phyloP scores from a whole-genome alignment of 2,329 filamentous ascomycete genomes.

The Chalaropsis ovoidea region DNA sequence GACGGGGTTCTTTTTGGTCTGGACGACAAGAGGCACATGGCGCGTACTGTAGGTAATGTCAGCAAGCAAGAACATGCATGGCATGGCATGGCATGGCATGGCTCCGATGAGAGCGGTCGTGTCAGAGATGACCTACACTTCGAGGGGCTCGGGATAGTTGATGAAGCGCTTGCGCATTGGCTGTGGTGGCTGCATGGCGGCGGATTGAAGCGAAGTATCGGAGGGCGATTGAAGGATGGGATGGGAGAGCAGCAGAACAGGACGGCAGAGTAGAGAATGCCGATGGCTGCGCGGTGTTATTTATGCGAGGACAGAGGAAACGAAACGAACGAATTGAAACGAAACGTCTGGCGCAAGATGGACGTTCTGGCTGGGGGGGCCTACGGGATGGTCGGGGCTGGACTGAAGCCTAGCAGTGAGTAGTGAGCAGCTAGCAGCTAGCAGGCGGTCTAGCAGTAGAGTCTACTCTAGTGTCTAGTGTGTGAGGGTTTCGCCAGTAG shows the following conservation, averaged over 20 bases:
- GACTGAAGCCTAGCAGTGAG: slow-evolving; percentile 4
- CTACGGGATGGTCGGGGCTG: not conserved
- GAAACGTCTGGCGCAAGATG: slow-evolving; percentile 11
- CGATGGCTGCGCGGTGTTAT: not conserved
- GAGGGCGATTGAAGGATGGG: not conserved
- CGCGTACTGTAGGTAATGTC: slow-evolving; percentile 3
- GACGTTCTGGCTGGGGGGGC: not conserved
- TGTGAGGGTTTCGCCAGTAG: not conserved
- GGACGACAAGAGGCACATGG: not conserved
- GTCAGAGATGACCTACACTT: slow-evolving; percentile 30
- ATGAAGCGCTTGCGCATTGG: slow-evolving; percentile 28
- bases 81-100: too few relatives aligned
- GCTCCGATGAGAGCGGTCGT: too few relatives aligned
- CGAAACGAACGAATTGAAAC: too few relatives aligned
- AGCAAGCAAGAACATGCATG: not conserved
- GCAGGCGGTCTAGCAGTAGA: not conserved
- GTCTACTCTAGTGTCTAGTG: not conserved
- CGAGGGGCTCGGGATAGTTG: slow-evolving; percentile 34
- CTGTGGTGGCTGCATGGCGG: slow-evolving; percentile 13
- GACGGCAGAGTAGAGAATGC: not conserved
- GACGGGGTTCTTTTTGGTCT: slow-evolving; percentile 40
- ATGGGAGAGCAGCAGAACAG: not conserved
- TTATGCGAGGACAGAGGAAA: not conserved
- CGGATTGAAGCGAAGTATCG: not conserved
- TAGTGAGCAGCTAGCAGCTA: not conserved